Conservation (phyloP, 2,329 filamentous ascomycete genomes). For the Hypoxylon sp. region DNA sequence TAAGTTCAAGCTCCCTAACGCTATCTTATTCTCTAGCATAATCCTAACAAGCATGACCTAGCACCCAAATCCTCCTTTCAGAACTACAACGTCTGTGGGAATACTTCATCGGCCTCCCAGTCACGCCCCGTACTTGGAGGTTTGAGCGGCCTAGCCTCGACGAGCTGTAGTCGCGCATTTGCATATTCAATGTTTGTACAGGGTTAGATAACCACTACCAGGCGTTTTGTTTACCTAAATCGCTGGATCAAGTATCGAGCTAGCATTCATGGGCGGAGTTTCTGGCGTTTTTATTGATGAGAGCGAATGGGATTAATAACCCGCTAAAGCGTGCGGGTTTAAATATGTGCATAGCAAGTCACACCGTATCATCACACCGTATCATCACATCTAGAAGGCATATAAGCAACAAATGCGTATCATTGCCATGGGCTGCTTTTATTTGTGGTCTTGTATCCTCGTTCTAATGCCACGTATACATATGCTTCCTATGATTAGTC, state of each 20-base stretch:
- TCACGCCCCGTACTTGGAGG: constrained; percentile 64
- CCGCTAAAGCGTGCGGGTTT: constrained; percentile 15
- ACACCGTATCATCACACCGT: neutral
- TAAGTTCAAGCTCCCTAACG: constrained; percentile 65
- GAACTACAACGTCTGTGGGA: constrained; percentile 65
- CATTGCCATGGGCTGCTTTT: neutral
- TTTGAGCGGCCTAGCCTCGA: constrained; percentile 62
- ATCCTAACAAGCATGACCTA: constrained; percentile 46
- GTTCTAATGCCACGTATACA: neutral
- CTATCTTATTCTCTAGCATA: neutral
- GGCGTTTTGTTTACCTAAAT: constrained; percentile 34
- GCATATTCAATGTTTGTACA: constrained; percentile 11
- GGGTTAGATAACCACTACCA: constrained; percentile 12
- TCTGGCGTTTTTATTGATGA: constrained; percentile 25
- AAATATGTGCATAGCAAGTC: constrained; percentile 24
- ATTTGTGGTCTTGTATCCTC: constrained; percentile 4
- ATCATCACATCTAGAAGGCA: neutral
- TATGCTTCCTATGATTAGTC: neutral
- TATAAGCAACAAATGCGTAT: constrained; percentile 13
- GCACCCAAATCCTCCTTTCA: constrained; percentile 60
- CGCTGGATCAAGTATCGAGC: constrained; percentile 24
- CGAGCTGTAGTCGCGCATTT: constrained; percentile 60
- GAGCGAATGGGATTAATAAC: neutral
- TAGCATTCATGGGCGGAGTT: constrained; percentile 41
- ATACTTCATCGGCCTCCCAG: constrained; percentile 67